phyloP scores from a whole-genome alignment of 2,329 filamentous ascomycete genomes.

The Tolypocladium album region DNA sequence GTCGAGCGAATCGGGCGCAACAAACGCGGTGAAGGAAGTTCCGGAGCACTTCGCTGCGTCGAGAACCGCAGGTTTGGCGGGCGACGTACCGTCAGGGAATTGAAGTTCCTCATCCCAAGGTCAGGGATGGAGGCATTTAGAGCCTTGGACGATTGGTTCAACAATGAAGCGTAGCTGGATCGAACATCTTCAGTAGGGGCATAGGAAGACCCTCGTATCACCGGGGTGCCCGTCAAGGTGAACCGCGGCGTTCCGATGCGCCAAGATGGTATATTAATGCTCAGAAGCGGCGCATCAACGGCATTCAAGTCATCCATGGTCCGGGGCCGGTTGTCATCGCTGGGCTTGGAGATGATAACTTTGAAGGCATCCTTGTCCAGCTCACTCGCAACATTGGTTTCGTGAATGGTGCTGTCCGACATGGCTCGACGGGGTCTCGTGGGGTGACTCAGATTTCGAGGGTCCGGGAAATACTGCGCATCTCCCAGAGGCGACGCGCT shows the following conservation, averaged over 20 bases:
- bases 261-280: conserved; percentile 75
- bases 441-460: conserved; percentile 10
- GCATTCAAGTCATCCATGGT: conserved; percentile 47
- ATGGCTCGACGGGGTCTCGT: conserved; percentile 49
- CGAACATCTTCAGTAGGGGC: conserved; percentile 62
- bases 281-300: conserved; percentile 43
- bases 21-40: conserved; percentile 24
- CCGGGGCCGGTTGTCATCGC: conserved; percentile 47
- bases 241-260: conserved; percentile 74
- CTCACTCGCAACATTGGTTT: conserved; percentile 41
- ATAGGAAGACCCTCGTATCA: conserved; percentile 73
- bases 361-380: conserved; percentile 61
- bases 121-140: conserved; percentile 13
- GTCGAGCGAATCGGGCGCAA: conserved; percentile 31
- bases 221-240: conserved; percentile 62
- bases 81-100: conserved; percentile 25
- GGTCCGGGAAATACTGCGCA: conserved; percentile 20
- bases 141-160: conserved; percentile 24
- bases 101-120: conserved; percentile 22
- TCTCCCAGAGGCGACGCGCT: conserved; percentile 24
- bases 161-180: conserved; percentile 47
- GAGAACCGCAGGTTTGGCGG: conserved; percentile 16
- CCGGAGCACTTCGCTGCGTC: conserved; percentile 11
- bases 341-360: conserved; percentile 67
- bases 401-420: conserved; percentile 69